Evolutionary conservation across 306 rosid species (phyloP).

Genomic region (Vicia faba): DNA sequence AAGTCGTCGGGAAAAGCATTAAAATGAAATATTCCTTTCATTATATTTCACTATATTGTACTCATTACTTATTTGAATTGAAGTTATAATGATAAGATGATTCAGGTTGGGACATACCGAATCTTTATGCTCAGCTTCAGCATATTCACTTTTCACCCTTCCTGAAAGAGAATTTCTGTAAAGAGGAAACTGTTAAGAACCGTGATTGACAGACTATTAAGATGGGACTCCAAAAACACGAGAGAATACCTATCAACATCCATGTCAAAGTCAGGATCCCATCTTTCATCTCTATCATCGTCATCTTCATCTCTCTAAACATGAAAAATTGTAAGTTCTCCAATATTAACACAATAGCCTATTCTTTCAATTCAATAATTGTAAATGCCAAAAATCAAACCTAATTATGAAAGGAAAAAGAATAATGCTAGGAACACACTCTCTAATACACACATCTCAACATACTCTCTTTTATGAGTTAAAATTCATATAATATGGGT

Average conservation of each 20-base stretch:
- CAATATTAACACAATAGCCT: conserved; percentile 10
- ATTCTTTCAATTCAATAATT: conserved; percentile 9
- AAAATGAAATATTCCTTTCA: conserved; percentile 10
- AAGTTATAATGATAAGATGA: conserved; percentile 20
- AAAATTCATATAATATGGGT: too few relatives aligned
- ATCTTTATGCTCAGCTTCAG: conserved; percentile 42
- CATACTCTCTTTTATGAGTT: too few relatives aligned
- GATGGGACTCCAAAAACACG: conserved; percentile 23
- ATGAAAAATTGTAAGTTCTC: conserved; percentile 15
- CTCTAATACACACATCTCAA: too few relatives aligned
- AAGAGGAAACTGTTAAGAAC: conserved; percentile 31
- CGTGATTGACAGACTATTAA: conserved; percentile 18
- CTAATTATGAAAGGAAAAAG: not conserved
- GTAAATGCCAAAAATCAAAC: conserved; percentile 12
- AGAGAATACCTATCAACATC: conserved; percentile 45
- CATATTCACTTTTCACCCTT: conserved; percentile 47
- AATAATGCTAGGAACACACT: too few relatives aligned
- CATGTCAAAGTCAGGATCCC: conserved; percentile 51
- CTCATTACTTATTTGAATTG: conserved; percentile 16
- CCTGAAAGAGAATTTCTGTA: conserved; percentile 41
- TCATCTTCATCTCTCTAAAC: conserved; percentile 49
- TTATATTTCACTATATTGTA: conserved; percentile 16
- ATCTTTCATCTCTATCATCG: conserved; percentile 42
- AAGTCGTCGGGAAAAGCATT: conserved; percentile 3
- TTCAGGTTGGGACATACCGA: conserved; percentile 41